Conservation (phyloP, 2,329 filamentous ascomycete genomes). For the Lasiodiplodia gonubiensis region DNA sequence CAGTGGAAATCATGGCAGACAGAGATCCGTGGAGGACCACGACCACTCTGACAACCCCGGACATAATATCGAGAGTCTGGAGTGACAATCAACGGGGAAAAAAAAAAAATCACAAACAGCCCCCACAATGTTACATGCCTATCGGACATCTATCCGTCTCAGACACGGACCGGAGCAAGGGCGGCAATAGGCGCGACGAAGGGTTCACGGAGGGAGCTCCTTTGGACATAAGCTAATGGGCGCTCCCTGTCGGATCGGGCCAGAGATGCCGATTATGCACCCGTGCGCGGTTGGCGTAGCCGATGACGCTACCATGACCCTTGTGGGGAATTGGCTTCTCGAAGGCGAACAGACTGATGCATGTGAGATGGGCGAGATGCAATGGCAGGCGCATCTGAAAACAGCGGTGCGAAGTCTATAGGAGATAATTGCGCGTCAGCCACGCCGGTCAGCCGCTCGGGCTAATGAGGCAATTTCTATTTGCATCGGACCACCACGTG, state of each 20-base stretch:
- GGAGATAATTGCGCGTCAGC: background rate
- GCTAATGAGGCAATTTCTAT: background rate
- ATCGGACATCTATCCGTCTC: background rate
- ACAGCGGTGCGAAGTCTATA: background rate
- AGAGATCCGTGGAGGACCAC: background rate
- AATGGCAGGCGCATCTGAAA: background rate
- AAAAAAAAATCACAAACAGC: background rate
- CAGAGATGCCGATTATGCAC: background rate
- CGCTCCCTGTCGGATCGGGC: background rate
- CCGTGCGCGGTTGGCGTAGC: background rate
- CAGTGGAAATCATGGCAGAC: background rate
- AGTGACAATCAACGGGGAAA: background rate
- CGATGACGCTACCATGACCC: background rate
- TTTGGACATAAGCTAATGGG: background rate
- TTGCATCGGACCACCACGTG: background rate
- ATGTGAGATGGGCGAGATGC: background rate
- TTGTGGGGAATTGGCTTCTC: background rate
- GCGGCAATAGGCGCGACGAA: too few relatives aligned
- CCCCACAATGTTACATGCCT: background rate
- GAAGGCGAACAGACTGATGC: background rate
- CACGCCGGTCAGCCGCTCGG: background rate
- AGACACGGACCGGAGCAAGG: too few relatives aligned
- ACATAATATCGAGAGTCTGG: background rate
- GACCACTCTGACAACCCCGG: background rate
- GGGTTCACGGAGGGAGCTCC: background rate